Percentiles rank a stretch among this genome's conserved stretches.
phyloP scores from a whole-genome alignment of 768 basidiomycete species.

The Psilocybe tampanensis region DNA sequence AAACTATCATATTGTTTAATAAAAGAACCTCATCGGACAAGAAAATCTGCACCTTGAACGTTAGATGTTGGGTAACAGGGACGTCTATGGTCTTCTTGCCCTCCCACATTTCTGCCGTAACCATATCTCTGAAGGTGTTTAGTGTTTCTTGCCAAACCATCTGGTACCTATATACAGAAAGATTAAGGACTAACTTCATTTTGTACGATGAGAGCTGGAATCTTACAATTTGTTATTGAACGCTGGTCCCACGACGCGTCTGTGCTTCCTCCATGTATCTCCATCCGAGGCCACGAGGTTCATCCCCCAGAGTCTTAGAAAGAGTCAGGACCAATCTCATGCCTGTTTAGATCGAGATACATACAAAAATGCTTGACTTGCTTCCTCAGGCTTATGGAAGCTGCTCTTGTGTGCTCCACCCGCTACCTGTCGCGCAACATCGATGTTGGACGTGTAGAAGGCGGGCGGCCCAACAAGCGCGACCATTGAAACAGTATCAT shows the following conservation, averaged over 20 bases:
- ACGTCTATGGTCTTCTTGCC: slow-evolving; percentile 28
- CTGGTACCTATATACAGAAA: slow-evolving; percentile 40
- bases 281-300: slow-evolving; percentile 48
- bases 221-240: slow-evolving; percentile 43
- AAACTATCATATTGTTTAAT: slow-evolving; percentile 28
- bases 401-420: slow-evolving; percentile 39
- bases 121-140: slow-evolving; percentile 41
- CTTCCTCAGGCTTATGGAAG: slow-evolving; percentile 41
- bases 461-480: slow-evolving; percentile 37
- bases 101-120: slow-evolving; percentile 36
- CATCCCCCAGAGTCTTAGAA: slow-evolving; percentile 43
- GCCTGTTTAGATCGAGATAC: slow-evolving; percentile 11
- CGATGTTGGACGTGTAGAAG: slow-evolving; percentile 47
- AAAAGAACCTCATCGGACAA: neutral
- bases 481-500: slow-evolving; percentile 43
- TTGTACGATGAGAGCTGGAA: slow-evolving; percentile 21
- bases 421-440: slow-evolving; percentile 47
- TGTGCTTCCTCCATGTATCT: slow-evolving; percentile 47
- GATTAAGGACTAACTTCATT: neutral
- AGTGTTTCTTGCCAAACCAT: slow-evolving; percentile 43
- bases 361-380: slow-evolving; percentile 34
- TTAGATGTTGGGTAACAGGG: slow-evolving; percentile 33
- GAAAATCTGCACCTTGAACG: slow-evolving; percentile 32
- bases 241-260: slow-evolving; percentile 45
- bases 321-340: neutral